Base-by-base conservation (phyloP, 306 rosid species). In the Lathyrus oleraceus region DNA sequence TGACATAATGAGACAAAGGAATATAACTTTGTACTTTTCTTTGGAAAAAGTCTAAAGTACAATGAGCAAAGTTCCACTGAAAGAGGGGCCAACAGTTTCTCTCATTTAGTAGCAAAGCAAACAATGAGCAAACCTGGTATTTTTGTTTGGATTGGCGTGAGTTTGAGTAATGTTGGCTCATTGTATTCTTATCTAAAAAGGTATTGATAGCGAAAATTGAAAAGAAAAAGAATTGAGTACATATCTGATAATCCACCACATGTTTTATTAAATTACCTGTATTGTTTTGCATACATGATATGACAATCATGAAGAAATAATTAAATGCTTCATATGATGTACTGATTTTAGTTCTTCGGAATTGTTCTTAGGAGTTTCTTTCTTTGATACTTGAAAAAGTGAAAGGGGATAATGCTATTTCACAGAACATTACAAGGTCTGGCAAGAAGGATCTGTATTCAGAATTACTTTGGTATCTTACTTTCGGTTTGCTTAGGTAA, bases 361-460 rank as follows among this genome's bases (percentile, higher is more conserved):
- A 32, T 81, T 60, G 47, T 57, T 73, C 49, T 72, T 75, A 90
- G 98, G 87, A 81, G 62, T 71, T 90, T 82, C 70, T 79, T 69
- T 73, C 82, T 72, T 53, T 81, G 86, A 81, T 90, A 69, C 83
- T 72, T 80, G 88, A 78, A 64, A 88, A 86, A 78, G 79, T 94
- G 52, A 81, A 79, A 62, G 88, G 85, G 47, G 97, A 90, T 61
- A 71, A 71, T 54, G 81, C 71, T 35, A 72, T 87, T 74, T 69
- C 83, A 66, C 87, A 78, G 74, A 89, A 76, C 77, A 86, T 94
- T 69, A 83, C 77, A 82, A 94, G 80, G 78, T 85, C 95, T 48
- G 98, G 98, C 82, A 94, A 94, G 91, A 88, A 80, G 80, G 98
- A 85, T 70, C 85, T 94, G 47, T 94, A 90, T 77, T 87, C 85